Conservation (phyloP, 257 asterid species). For the Rhazya stricta region DNA sequence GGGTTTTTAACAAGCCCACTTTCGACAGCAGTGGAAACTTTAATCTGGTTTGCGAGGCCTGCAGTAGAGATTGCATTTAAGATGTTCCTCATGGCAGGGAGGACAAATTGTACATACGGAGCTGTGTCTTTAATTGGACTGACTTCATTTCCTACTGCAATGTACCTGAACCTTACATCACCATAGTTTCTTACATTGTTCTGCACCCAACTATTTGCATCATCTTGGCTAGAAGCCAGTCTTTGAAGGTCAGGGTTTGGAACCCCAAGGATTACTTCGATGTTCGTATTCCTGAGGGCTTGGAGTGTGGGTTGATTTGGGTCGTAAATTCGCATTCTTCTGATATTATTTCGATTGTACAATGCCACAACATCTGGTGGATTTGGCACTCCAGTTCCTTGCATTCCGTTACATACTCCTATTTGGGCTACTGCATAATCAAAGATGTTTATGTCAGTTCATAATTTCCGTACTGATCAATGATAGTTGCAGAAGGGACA, state of each 20-base stretch:
- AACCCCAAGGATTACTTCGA: constrained; percentile 30
- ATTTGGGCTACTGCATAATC: constrained; percentile 15
- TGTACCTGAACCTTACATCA: constrained; percentile 37
- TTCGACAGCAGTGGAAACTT: constrained; percentile 36
- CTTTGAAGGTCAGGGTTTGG: constrained; percentile 30
- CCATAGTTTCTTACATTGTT: constrained; percentile 41
- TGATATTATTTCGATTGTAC: constrained; percentile 24
- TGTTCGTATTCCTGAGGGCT: constrained; percentile 33
- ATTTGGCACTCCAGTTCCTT: constrained; percentile 23
- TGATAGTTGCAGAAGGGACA: not conserved
- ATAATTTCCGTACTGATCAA: too few relatives aligned
- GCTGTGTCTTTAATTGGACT: constrained; percentile 30
- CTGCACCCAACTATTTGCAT: constrained; percentile 53
- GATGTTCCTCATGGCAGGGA: constrained; percentile 34
- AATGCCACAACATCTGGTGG: constrained; percentile 28
- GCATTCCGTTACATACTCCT: constrained; percentile 36
- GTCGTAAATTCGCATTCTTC: constrained; percentile 34
- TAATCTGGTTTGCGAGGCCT: constrained; percentile 25
- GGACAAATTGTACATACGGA: constrained; percentile 21
- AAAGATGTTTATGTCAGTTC: not conserved
- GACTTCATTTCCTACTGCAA: constrained; percentile 57
- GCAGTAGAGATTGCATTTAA: constrained; percentile 23
- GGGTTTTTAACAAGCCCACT: constrained; percentile 23
- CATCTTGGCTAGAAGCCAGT: constrained; percentile 38
- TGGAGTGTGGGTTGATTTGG: constrained; percentile 30